Base-by-base conservation (phyloP, 805 yeast species). In the Maudiozyma turicensis region DNA sequence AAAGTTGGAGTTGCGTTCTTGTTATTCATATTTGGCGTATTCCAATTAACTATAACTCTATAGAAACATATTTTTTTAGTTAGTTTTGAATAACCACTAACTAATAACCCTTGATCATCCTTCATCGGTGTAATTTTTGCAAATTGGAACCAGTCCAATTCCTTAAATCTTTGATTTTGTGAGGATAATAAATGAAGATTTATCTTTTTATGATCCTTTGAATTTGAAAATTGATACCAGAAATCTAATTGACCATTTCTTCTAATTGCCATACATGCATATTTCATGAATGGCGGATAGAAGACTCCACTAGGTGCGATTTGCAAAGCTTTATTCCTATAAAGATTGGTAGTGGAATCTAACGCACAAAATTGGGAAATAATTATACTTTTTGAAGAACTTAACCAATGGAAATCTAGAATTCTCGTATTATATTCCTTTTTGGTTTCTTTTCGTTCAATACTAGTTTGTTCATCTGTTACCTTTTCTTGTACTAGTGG, bases 321-420 rank as follows among this genome's bases (percentile, higher is more conserved):
- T 50, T 64, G 66, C 48, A 64, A 65, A 9, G 65, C 64, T 48
- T 65, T 61, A 50, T 59, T 65, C 50, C 65, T 57, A 47, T 58
- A 57, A 37, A 52, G 50, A 26, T 60, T 57, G 1, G 63, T 51
- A 2, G 60, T 38, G n/a, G 56, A 55, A 32, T 63, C 67, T n/a
- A 56, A 52, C 15, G 60, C 63, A 46, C 67, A 64, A 40, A 61
- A 62, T 47, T 59, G 63, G 3, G 67, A 60, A 3, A 58, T 51
- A 38, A 66, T 61, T 11, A 61, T 55, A 26, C 66, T 63, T 45
- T 66, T 65, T 6, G 76, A 68, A 32, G 73, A 69, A 8, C 72
- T 64, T 6, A 67, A 59, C 57, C 78, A 68, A 45, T 64, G 61
- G 69, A 77, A 76, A 53, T 74, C 78, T 15, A 63, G 47, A 3